A percentile compares a stretch with the other conserved stretches of the same genome.
phyloP scores from a whole-genome alignment of 306 rosid species.

The Adenanthera pavonina region DNA sequence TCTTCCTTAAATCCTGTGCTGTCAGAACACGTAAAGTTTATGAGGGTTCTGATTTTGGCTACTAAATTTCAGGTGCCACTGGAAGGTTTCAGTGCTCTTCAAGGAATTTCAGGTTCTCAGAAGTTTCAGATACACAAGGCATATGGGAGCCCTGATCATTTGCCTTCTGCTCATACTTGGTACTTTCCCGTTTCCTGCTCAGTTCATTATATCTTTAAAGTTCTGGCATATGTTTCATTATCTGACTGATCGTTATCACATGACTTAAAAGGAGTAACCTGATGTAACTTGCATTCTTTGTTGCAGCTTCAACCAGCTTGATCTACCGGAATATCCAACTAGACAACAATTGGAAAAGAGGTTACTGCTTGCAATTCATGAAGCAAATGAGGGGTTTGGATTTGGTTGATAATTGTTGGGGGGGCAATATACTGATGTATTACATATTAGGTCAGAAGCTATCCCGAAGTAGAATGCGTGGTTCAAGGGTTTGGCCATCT shows the following conservation, averaged over 20 bases:
- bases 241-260: not conserved
- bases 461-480: slow-evolving; percentile 54
- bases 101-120: slow-evolving; percentile 98
- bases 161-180: slow-evolving; percentile 99
- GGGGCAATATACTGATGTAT: slow-evolving; percentile 43
- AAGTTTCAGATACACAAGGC: slow-evolving; percentile 99
- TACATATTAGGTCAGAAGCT: slow-evolving; percentile 57
- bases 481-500: slow-evolving; percentile 55
- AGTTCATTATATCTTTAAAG: not conserved
- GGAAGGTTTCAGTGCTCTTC: slow-evolving; percentile 98
- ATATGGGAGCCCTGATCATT: slow-evolving; percentile 92
- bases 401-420: slow-evolving; percentile 62
- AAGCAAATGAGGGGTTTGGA: slow-evolving; percentile 95
- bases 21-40: slow-evolving; percentile 1
- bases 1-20: slow-evolving; percentile 1
- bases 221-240: slow-evolving; percentile 12
- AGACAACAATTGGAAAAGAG: slow-evolving; percentile 90
- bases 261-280: slow-evolving; percentile 23
- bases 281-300: slow-evolving; percentile 9
- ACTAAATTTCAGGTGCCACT: slow-evolving; percentile 82
- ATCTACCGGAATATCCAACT: slow-evolving; percentile 96
- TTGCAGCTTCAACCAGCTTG: slow-evolving; percentile 96
- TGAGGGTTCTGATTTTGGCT: slow-evolving; percentile 33
- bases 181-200: slow-evolving; percentile 28
- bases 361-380: slow-evolving; percentile 90